Evolutionary conservation across 1,284 basidiomycete genomes (phyloP).

Genomic region (Puccinia horiana): DNA sequence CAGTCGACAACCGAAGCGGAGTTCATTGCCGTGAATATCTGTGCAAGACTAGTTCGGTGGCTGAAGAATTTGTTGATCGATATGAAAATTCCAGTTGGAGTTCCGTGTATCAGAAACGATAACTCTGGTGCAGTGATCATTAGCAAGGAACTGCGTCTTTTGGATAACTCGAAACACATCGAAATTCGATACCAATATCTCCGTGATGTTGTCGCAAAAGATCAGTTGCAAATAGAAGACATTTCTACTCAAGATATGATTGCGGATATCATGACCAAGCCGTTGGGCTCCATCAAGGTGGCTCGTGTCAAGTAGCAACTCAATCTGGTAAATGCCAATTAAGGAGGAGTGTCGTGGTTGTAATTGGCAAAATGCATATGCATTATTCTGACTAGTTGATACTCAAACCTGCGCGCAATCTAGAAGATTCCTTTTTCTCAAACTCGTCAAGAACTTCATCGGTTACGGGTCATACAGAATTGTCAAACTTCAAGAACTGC

Average conservation of each 20-base stretch:
- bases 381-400: too few relatives aligned
- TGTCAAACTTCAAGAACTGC: too few relatives aligned
- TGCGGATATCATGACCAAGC: conserved; percentile 6
- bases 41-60: neutral
- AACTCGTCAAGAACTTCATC: too few relatives aligned
- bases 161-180: neutral
- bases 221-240: neutral
- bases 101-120: neutral
- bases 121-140: neutral
- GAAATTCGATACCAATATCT: conserved; percentile 6
- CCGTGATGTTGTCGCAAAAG: neutral
- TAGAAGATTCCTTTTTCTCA: too few relatives aligned
- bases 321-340: neutral
- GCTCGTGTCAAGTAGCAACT: neutral
- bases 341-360: neutral
- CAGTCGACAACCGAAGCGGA: neutral
- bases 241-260: neutral
- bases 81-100: neutral
- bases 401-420: too few relatives aligned
- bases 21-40: neutral
- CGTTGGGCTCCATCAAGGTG: neutral
- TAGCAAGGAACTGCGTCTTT: neutral
- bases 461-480: too few relatives aligned
- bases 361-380: neutral
- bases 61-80: neutral